A percentile compares a stretch with the other conserved stretches of the same genome.
Evolutionary conservation across 768 basidiomycete genomes (phyloP).

Genomic region (Tylopilus felleus): DNA sequence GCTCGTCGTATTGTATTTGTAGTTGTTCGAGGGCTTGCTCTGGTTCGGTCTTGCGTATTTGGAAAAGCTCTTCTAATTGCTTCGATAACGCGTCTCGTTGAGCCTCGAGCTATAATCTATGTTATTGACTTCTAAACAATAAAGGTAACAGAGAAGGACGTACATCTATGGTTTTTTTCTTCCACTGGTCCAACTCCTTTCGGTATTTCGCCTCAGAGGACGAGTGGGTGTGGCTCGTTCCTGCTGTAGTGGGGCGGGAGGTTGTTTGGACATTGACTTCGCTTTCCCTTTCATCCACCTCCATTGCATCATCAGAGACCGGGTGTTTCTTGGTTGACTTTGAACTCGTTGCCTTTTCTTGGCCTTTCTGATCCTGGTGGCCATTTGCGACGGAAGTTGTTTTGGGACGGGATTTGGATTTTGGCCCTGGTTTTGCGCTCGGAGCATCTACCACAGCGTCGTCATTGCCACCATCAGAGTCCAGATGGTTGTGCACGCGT

Average conservation of each 20-base stretch:
- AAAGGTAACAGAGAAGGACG: not conserved
- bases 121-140: not conserved
- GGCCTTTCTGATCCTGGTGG: constrained; percentile 7
- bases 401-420: constrained; percentile 20
- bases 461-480: constrained; percentile 1
- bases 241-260: constrained; percentile 3
- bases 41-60: constrained; percentile 60
- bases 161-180: constrained; percentile 29
- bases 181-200: constrained; percentile 31
- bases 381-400: not conserved
- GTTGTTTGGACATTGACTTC: not conserved
- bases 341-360: constrained; percentile 7
- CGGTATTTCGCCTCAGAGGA: constrained; percentile 14
- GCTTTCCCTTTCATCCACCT: constrained; percentile 9
- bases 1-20: constrained; percentile 48
- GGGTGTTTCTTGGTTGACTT: constrained; percentile 10
- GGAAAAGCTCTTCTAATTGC: constrained; percentile 58
- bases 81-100: constrained; percentile 46
- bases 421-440: constrained; percentile 9
- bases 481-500: not conserved
- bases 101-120: constrained; percentile 27
- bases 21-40: constrained; percentile 52
- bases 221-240: constrained; percentile 9
- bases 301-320: constrained; percentile 10
- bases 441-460: not conserved